Conservation (phyloP, 2,329 filamentous ascomycete species). For the Emydomyces testavorans region DNA sequence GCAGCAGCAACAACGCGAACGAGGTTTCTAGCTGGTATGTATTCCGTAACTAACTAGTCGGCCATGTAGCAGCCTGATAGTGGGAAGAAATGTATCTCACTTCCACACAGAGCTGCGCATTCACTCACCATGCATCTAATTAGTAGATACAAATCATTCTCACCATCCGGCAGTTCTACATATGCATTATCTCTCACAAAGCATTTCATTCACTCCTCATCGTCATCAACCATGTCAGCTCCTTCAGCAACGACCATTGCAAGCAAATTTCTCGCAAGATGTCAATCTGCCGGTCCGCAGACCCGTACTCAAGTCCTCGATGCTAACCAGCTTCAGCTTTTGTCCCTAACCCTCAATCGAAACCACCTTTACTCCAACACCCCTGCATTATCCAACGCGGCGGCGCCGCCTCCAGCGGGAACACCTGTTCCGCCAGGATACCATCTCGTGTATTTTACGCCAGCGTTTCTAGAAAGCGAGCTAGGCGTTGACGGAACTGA, state of each 20-base stretch:
- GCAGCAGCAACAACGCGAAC: no score
- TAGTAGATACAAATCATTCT: not conserved
- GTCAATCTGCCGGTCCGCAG: slow-evolving; percentile 34
- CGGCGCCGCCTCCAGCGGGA: slow-evolving; percentile 28
- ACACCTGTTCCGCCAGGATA: slow-evolving; percentile 48
- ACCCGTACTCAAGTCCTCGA: slow-evolving; percentile 45
- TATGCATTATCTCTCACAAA: not conserved
- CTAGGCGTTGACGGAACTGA: slow-evolving; percentile 53
- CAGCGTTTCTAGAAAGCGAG: slow-evolving; percentile 42
- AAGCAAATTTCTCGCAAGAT: slow-evolving; percentile 33
- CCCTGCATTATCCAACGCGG: slow-evolving; percentile 27
- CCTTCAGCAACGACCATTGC: slow-evolving; percentile 27
- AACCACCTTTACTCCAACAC: slow-evolving; percentile 33
- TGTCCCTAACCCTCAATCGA: slow-evolving; percentile 48
- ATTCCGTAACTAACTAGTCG: no score
- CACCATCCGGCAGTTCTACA: not conserved
- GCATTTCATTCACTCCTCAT: not conserved
- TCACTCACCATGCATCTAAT: not conserved
- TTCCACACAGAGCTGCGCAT: not conserved
- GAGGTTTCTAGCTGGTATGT: no score
- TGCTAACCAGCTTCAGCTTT: slow-evolving; percentile 51
- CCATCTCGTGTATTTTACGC: slow-evolving; percentile 55
- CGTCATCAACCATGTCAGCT: not conserved
- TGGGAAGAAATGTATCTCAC: not conserved
- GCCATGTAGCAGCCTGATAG: no score